A percentile compares a stretch with the other conserved stretches of the same genome.
Conservation (phyloP, 83 land plant species). For the Larix sibirica region DNA sequence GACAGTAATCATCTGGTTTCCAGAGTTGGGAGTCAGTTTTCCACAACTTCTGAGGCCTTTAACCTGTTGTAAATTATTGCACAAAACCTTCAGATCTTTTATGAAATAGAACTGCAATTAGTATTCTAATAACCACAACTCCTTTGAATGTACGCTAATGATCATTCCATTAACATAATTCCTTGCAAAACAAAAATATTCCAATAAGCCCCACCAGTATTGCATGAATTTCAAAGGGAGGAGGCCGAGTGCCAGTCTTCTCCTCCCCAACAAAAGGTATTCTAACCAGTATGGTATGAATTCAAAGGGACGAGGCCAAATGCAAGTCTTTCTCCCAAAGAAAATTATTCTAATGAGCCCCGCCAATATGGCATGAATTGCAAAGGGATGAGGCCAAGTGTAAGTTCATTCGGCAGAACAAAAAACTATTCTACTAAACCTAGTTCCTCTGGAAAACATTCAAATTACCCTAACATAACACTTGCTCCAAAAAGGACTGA, state of each 20-base stretch:
- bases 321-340: neutral
- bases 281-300: neutral
- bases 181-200: neutral
- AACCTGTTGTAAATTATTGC: constrained; percentile 5
- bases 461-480: neutral
- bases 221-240: neutral
- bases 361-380: neutral
- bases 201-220: neutral
- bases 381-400: neutral
- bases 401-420: neutral
- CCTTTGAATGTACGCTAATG: neutral
- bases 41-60: neutral
- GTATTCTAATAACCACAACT: neutral
- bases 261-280: too few relatives aligned
- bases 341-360: neutral
- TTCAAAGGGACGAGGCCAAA: neutral
- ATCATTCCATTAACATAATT: neutral
- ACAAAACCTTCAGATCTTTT: neutral
- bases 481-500: neutral
- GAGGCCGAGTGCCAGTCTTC: neutral
- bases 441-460: neutral
- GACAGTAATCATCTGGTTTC: neutral
- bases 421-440: neutral
- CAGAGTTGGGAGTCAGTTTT: neutral
- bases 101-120: neutral